Evolutionary conservation across 129 eudicot genomes (phyloP).

Genomic region (Kitagawia praeruptora): DNA sequence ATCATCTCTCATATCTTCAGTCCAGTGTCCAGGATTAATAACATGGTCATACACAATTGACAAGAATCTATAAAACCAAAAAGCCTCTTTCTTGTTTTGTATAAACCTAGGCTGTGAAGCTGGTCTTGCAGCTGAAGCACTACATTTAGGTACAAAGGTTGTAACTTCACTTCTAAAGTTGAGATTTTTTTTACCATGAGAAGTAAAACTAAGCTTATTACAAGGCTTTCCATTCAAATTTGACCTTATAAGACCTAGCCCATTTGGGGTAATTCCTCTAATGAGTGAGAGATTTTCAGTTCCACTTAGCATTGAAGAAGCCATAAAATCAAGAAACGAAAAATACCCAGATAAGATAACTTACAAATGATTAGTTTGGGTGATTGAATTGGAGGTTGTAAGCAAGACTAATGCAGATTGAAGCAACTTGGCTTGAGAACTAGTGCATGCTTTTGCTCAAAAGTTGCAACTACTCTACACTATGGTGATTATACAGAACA

Average conservation of each 20-base stretch:
- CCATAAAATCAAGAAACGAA: slow-evolving; percentile 31
- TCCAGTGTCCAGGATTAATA: slow-evolving; percentile 26
- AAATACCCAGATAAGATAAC: slow-evolving; percentile 14
- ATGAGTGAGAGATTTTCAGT: slow-evolving; percentile 34
- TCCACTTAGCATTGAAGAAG: slow-evolving; percentile 59
- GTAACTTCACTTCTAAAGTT: slow-evolving; percentile 2
- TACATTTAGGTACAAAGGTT: slow-evolving; percentile 25
- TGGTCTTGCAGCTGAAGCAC: slow-evolving; percentile 20
- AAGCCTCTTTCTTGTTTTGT: slow-evolving; percentile 35
- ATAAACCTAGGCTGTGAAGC: slow-evolving; percentile 30
- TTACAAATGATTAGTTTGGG: background rate
- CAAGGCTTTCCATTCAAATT: slow-evolving; percentile 24
- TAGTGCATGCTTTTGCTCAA: background rate
- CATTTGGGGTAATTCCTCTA: slow-evolving; percentile 28
- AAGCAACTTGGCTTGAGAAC: background rate
- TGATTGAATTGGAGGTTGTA: background rate
- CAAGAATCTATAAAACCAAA: slow-evolving; percentile 30
- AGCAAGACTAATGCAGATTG: slow-evolving; percentile 13
- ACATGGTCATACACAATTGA: slow-evolving; percentile 32
- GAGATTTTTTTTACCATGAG: background rate
- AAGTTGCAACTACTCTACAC: background rate
- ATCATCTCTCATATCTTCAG: slow-evolving; percentile 33
- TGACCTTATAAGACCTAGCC: slow-evolving; percentile 37
- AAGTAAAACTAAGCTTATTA: slow-evolving; percentile 25
- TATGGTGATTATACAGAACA: background rate